phyloP scores from a whole-genome alignment of 2,329 filamentous ascomycete species.

The Massarina eburnea region DNA sequence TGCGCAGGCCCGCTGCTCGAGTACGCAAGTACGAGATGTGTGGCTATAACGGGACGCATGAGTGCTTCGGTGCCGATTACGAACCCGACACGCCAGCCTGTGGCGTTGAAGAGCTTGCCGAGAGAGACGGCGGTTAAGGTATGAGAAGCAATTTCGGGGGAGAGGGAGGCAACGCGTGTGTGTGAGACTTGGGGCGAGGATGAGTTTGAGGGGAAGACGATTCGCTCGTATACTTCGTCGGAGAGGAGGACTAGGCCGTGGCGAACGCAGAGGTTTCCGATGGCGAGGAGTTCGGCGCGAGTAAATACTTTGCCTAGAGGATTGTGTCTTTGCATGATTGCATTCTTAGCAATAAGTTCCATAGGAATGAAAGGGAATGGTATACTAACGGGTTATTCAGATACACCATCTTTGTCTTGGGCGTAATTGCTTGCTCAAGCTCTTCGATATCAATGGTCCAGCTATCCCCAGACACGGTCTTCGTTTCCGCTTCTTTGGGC shows the following conservation, averaged over 20 bases:
- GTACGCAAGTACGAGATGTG: slow-evolving; percentile 92
- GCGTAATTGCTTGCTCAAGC: slow-evolving; percentile 74
- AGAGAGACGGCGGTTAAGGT: slow-evolving; percentile 92
- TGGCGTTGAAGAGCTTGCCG: slow-evolving; percentile 95
- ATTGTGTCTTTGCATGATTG: slow-evolving; percentile 61
- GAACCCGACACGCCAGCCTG: slow-evolving; percentile 92
- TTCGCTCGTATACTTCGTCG: slow-evolving; percentile 75
- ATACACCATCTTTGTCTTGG: slow-evolving; percentile 90
- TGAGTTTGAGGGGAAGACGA: slow-evolving; percentile 63
- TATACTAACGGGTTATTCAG: slow-evolving; percentile 62
- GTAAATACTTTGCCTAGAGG: slow-evolving; percentile 92
- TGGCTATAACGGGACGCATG: slow-evolving; percentile 83
- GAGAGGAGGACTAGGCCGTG: slow-evolving; percentile 81
- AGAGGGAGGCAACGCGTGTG: slow-evolving; percentile 82
- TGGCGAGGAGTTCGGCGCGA: slow-evolving; percentile 73
- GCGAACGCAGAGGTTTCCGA: slow-evolving; percentile 84
- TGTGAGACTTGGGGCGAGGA: slow-evolving; percentile 63
- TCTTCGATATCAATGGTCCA: slow-evolving; percentile 84
- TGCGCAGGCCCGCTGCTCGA: slow-evolving; percentile 87
- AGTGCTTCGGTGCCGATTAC: slow-evolving; percentile 81
- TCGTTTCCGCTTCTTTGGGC: slow-evolving; percentile 70
- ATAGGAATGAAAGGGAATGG: neutral
- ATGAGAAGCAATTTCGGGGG: slow-evolving; percentile 78
- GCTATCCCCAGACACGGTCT: slow-evolving; percentile 76
- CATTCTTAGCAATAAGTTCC: neutral